Evolutionary conservation across 768 basidiomycete species (phyloP).

Genomic region (Pulveroboletus sp.): DNA sequence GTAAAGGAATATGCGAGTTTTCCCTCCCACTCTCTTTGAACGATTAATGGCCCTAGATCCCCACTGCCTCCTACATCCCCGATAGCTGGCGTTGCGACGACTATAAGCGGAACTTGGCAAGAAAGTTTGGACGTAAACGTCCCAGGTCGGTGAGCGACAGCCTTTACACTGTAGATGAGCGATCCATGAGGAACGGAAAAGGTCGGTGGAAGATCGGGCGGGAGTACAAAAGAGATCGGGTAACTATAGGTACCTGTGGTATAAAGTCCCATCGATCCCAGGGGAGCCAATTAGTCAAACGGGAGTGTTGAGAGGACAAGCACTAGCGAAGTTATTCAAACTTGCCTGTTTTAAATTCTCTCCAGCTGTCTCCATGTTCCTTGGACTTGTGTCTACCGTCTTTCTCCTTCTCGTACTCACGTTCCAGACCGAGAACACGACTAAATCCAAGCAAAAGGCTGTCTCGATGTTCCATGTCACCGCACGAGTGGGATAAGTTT

Average conservation of each 20-base stretch:
- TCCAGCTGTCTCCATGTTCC: slow-evolving; percentile 58
- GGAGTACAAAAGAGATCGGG: slow-evolving; percentile 89
- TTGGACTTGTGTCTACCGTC: slow-evolving; percentile 30
- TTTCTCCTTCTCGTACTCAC: slow-evolving; percentile 12
- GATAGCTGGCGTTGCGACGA: slow-evolving; percentile 72
- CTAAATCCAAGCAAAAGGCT: slow-evolving; percentile 32
- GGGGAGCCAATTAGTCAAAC: background rate
- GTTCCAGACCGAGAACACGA: slow-evolving; percentile 23
- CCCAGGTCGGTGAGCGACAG: slow-evolving; percentile 81
- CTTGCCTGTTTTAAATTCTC: slow-evolving; percentile 85
- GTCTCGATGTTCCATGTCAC: slow-evolving; percentile 10
- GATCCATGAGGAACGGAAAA: slow-evolving; percentile 71
- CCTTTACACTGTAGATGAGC: slow-evolving; percentile 76
- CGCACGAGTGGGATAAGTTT: background rate
- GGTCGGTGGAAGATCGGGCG: slow-evolving; percentile 73
- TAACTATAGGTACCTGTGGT: slow-evolving; percentile 83
- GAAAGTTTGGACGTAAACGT: slow-evolving; percentile 74
- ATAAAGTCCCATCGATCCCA: slow-evolving; percentile 1
- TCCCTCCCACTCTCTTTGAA: slow-evolving; percentile 89
- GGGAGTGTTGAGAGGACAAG: background rate
- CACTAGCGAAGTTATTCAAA: background rate
- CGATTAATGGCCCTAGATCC: slow-evolving; percentile 72
- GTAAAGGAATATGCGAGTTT: slow-evolving; percentile 80
- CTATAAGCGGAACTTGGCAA: slow-evolving; percentile 63
- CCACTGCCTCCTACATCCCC: slow-evolving; percentile 64